Evolutionary conservation across 2,329 filamentous ascomycete genomes (phyloP).

Genomic region (Triangularia verruculosa): DNA sequence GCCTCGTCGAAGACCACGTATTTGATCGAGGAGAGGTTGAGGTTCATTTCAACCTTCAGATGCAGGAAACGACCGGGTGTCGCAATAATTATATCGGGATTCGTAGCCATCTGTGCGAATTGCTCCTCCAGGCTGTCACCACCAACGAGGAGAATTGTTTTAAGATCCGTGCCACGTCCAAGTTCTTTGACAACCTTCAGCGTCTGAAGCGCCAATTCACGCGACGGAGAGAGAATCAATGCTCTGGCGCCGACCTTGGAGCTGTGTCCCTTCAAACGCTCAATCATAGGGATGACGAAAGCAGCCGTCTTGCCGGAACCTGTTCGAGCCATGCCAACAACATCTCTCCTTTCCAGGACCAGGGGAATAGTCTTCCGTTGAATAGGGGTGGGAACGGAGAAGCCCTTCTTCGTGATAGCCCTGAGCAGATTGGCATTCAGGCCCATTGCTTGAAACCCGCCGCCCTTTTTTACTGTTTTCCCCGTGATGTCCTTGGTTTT

Average conservation of each 20-base stretch:
- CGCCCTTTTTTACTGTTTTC: conserved; percentile 86
- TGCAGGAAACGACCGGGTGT: conserved; percentile 96
- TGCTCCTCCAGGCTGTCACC: conserved; percentile 96
- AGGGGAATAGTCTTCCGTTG: conserved; percentile 95
- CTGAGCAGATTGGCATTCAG: conserved; percentile 81
- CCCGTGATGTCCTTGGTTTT: conserved; percentile 81
- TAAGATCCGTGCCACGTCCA: conserved; percentile 83
- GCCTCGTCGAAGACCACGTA: conserved; percentile 99
- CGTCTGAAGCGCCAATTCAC: conserved; percentile 92
- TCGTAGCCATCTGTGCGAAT: conserved; percentile 86
- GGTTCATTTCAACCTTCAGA: conserved; percentile 91
- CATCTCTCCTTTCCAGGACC: conserved; percentile 84
- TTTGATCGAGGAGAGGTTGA: conserved; percentile 85
- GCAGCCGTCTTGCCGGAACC: conserved; percentile 97
- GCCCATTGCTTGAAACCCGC: conserved; percentile 96
- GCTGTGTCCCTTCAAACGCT: conserved; percentile 85
- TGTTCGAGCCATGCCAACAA: conserved; percentile 99
- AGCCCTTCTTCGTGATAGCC: conserved; percentile 90
- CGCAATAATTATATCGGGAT: conserved; percentile 96
- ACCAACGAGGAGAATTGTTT: conserved; percentile 85
- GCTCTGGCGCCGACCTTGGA: conserved; percentile 81
- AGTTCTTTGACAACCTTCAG: conserved; percentile 96
- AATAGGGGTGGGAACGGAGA: conserved; percentile 93
- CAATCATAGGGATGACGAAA: conserved; percentile 98
- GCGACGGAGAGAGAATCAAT: conserved; percentile 84